Conservation (phyloP, 2,329 filamentous ascomycete genomes). For the Aureobasidium sp. region DNA sequence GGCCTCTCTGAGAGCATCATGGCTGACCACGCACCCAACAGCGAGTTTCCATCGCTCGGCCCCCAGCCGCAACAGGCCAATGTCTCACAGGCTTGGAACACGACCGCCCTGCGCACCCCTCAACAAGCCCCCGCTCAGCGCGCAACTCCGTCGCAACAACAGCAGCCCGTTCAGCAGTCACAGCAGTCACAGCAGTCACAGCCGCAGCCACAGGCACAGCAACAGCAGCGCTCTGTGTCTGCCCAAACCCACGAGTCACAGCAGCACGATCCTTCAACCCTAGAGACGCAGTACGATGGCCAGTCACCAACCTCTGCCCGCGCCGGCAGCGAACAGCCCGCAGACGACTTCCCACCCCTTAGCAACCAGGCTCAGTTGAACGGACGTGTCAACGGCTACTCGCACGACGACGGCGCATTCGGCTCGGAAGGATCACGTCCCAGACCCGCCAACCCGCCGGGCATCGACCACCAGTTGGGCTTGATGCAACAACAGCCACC, state of each 20-base stretch:
- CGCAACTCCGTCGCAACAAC: constrained; percentile 33
- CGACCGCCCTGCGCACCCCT: constrained; percentile 47
- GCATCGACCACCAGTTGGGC: constrained; percentile 15
- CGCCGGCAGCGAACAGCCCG: constrained; percentile 43
- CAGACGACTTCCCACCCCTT: constrained; percentile 56
- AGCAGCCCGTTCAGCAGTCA: constrained; percentile 29
- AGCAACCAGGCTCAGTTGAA: constrained; percentile 40
- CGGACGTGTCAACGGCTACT: constrained; percentile 27
- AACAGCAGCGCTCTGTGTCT: constrained; percentile 31
- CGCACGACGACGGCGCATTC: constrained; percentile 17
- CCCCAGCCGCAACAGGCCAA: constrained; percentile 49
- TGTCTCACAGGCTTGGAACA: constrained; percentile 51
- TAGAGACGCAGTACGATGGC: constrained; percentile 49
- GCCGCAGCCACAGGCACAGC: constrained; percentile 36
- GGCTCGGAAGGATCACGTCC: background rate
- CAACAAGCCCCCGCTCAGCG: constrained; percentile 24
- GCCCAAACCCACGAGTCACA: background rate
- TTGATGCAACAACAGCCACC: constrained; percentile 9
- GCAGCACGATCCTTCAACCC: constrained; percentile 27
- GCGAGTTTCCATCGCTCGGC: constrained; percentile 56
- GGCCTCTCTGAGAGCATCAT: background rate
- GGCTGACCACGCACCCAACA: constrained; percentile 30
- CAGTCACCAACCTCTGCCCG: constrained; percentile 48
- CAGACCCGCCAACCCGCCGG: constrained; percentile 6
- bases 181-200: constrained; percentile 37